These are phyloP conservation scores for Thielaviopsis punctulata DNA, from an alignment of 2,329 filamentous ascomycete species.

Conservation along the genomic window DNA sequence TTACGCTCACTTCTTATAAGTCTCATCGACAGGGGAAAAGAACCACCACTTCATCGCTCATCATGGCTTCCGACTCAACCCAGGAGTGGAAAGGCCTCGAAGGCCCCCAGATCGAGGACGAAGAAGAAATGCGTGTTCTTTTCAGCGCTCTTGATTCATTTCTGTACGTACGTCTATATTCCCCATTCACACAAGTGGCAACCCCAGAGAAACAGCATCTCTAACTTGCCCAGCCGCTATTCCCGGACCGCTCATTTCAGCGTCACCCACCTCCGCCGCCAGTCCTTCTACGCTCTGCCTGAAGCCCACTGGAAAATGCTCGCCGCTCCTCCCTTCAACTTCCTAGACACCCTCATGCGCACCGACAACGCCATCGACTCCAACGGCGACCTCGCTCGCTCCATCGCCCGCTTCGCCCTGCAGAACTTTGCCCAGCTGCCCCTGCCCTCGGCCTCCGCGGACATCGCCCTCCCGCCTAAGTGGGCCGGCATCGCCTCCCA, in stretches of 20 bases:
- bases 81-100: conserved; percentile 11
- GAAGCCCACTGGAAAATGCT: conserved; percentile 71
- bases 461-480: conserved; percentile 34
- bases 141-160: conserved; percentile 79
- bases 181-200: not conserved
- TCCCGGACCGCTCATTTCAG: conserved; percentile 74
- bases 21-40: too few relatives aligned
- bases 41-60: not conserved
- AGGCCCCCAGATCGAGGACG: conserved; percentile 29
- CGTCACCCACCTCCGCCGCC: conserved; percentile 74
- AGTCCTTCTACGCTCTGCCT: conserved; percentile 84
- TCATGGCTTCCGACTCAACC: not conserved
- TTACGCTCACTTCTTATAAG: too few relatives aligned
- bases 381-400: conserved; percentile 69
- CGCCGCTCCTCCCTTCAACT: conserved; percentile 62
- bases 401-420: conserved; percentile 55
- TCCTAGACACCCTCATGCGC: conserved; percentile 58
- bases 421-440: conserved; percentile 34
- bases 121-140: conserved; percentile 65
- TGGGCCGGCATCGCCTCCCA: conserved; percentile 57
- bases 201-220: not conserved
- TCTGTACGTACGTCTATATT: conserved; percentile 39
- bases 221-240: conserved; percentile 47
- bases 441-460: conserved; percentile 14
- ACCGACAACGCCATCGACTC: conserved; percentile 78